These are phyloP conservation scores for Pneumocystis sp. DNA, from an alignment of 1,139 yeast species.

Conservation along the genomic window DNA sequence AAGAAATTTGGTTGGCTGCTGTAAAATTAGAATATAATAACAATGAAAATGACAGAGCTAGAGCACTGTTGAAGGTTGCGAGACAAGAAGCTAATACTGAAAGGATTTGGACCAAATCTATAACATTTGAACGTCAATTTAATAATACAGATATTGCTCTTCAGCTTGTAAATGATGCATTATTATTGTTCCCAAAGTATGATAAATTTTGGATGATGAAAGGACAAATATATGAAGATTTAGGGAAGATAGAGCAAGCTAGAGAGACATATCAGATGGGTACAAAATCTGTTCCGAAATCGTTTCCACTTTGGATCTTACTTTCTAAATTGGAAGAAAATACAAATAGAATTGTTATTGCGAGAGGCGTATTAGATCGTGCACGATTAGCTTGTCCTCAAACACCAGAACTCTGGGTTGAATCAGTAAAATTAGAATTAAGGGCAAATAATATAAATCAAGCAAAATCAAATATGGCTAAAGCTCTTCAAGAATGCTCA, in stretches of 20 bases:
- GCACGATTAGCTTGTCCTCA: slow-evolving; percentile 43
- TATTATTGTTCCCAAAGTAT: slow-evolving; percentile 33
- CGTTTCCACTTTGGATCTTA: slow-evolving; percentile 40
- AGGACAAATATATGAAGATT: slow-evolving; percentile 36
- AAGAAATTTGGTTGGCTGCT: slow-evolving; percentile 56
- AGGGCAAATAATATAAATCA: slow-evolving; percentile 35
- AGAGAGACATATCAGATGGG: slow-evolving; percentile 38
- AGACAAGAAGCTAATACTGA: slow-evolving; percentile 27
- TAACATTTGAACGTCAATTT: slow-evolving; percentile 38
- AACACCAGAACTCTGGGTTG: slow-evolving; percentile 41
- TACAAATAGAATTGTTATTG: slow-evolving; percentile 34
- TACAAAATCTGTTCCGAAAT: slow-evolving; percentile 33
- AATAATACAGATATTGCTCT: slow-evolving; percentile 26
- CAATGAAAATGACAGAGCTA: slow-evolving; percentile 29
- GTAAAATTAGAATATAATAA: slow-evolving; percentile 44
- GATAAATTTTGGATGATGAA: slow-evolving; percentile 44
- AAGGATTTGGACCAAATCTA: slow-evolving; percentile 49
- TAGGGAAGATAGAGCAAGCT: slow-evolving; percentile 28
- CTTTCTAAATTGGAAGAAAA: slow-evolving; percentile 38
- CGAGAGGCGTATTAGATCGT: slow-evolving; percentile 59
- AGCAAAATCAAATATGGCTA: slow-evolving; percentile 42
- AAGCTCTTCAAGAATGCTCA: slow-evolving; percentile 49
- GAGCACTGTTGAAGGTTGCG: slow-evolving; percentile 31
- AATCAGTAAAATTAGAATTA: slow-evolving; percentile 45
- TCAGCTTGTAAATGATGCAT: slow-evolving; percentile 30